These are phyloP conservation scores for Yamadazyma ubonensis DNA, from an alignment of 805 yeast species.

Conservation along the genomic window DNA sequence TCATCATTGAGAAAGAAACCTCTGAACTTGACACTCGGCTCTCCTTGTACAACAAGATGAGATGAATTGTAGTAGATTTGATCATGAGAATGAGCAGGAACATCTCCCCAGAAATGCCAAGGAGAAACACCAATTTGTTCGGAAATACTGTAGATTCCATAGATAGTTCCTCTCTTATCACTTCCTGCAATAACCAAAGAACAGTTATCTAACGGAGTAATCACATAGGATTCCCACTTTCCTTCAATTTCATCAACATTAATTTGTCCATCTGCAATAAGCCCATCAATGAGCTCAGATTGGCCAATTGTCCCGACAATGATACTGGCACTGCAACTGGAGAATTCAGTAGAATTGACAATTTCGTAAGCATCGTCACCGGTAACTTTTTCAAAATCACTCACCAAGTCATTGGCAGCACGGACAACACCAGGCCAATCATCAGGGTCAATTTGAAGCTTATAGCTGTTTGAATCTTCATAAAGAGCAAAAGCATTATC, in stretches of 20 bases:
- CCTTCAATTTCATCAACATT: constrained; percentile 16
- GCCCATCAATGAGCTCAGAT: constrained; percentile 11
- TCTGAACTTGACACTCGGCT: constrained; percentile 18
- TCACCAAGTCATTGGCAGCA: constrained; percentile 16
- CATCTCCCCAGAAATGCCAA: constrained; percentile 20
- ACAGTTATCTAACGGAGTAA: constrained; percentile 7
- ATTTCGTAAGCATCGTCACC: constrained; percentile 11
- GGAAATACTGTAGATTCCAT: constrained; percentile 18
- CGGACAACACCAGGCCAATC: constrained; percentile 20
- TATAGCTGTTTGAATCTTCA: background rate
- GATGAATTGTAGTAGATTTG: constrained; percentile 13
- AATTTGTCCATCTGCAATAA: constrained; percentile 8
- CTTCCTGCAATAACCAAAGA: constrained; percentile 19
- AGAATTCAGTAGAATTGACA: constrained; percentile 6
- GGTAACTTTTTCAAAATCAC: constrained; percentile 16
- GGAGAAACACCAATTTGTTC: constrained; percentile 20
- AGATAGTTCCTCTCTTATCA: constrained; percentile 20
- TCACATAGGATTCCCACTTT: constrained; percentile 19
- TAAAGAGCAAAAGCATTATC: constrained; percentile 5
- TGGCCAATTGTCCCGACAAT: constrained; percentile 19
- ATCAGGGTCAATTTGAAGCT: constrained; percentile 9
- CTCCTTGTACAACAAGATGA: constrained; percentile 12
- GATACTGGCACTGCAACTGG: constrained; percentile 9
- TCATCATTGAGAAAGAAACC: constrained; percentile 20
- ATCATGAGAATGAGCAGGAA: constrained; percentile 12